Evolutionary conservation across 805 yeast species (phyloP).

Genomic region (Scheffersomyces spartinae): DNA sequence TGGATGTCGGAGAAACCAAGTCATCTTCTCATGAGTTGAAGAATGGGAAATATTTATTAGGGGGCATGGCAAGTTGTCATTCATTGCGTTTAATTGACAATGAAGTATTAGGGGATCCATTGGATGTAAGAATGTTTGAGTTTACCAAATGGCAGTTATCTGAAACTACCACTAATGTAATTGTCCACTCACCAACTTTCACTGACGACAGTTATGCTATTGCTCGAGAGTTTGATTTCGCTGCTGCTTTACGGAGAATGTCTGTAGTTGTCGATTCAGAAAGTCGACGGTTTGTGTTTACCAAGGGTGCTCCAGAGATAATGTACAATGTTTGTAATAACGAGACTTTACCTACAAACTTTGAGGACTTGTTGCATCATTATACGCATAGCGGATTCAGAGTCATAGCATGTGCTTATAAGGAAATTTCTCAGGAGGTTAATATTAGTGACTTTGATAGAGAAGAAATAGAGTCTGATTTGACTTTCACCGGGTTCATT

Average conservation of each 20-base stretch:
- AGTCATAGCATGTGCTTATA: conserved; percentile 88
- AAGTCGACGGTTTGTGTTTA: conserved; percentile 32
- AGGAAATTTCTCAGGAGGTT: conserved; percentile 24
- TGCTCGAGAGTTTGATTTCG: conserved; percentile 62
- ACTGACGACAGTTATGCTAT: conserved; percentile 17
- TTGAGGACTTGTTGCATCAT: conserved; percentile 58
- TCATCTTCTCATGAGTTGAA: conserved; percentile 13
- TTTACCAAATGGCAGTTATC: conserved; percentile 65
- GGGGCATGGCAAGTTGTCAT: conserved; percentile 70
- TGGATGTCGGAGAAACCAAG: conserved; percentile 1
- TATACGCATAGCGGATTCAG: conserved; percentile 93
- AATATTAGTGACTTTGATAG: conserved; percentile 29
- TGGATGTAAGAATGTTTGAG: conserved; percentile 87
- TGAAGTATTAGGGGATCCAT: conserved; percentile 84
- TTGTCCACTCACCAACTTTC: conserved; percentile 4
- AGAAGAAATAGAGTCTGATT: conserved; percentile 53
- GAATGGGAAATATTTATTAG: conserved; percentile 19
- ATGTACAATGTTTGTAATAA: conserved; percentile 68
- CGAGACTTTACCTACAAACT: conserved; percentile 62
- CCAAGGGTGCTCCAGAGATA: conserved; percentile 97
- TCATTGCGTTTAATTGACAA: conserved; percentile 71
- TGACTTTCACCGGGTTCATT: conserved; percentile 78
- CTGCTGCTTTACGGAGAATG: conserved; percentile 81
- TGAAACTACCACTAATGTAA: conserved; percentile 24
- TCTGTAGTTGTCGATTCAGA: conserved; percentile 52